These are phyloP conservation scores for Cryphonectria naterciae DNA, from an alignment of 2,329 filamentous ascomycete species.

Conservation along the genomic window DNA sequence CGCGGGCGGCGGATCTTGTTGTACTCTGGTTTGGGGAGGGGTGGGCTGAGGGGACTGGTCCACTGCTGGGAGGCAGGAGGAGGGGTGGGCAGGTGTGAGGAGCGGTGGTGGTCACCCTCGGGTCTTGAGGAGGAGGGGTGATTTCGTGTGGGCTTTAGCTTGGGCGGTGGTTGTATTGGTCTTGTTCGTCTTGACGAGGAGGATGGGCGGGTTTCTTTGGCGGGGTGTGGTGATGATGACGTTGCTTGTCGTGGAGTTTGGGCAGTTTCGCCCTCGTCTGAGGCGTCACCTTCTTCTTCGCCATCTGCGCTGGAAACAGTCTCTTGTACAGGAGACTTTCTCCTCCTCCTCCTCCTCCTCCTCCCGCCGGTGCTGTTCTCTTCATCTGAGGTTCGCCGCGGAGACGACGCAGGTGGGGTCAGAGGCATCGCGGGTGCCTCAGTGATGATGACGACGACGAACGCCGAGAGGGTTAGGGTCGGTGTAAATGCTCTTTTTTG, in stretches of 20 bases:
- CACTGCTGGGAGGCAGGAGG: slow-evolving; percentile 9
- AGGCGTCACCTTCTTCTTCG: background rate
- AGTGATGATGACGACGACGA: background rate
- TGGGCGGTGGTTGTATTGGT: background rate
- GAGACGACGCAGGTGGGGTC: slow-evolving; percentile 24
- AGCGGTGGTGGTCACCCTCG: background rate
- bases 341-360: slow-evolving; percentile 16
- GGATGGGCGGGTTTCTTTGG: background rate
- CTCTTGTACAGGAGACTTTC: background rate
- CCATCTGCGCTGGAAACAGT: background rate
- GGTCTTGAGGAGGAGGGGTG: background rate
- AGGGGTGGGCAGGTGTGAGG: slow-evolving; percentile 16
- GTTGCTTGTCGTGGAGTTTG: background rate
- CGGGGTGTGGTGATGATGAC: background rate
- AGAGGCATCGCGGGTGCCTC: slow-evolving; percentile 8
- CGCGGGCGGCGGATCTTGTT: background rate
- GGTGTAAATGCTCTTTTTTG: slow-evolving; percentile 2
- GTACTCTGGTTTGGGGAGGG: slow-evolving; percentile 14
- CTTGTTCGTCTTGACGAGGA: background rate
- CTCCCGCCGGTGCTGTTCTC: background rate
- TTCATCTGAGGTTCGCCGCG: slow-evolving; percentile 2
- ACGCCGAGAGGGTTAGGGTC: slow-evolving; percentile 10
- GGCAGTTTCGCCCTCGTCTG: background rate
- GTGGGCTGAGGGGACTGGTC: background rate
- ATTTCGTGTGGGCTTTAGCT: background rate